Conservation (phyloP, 2,329 filamentous ascomycete genomes). For the Nemania serpens region DNA sequence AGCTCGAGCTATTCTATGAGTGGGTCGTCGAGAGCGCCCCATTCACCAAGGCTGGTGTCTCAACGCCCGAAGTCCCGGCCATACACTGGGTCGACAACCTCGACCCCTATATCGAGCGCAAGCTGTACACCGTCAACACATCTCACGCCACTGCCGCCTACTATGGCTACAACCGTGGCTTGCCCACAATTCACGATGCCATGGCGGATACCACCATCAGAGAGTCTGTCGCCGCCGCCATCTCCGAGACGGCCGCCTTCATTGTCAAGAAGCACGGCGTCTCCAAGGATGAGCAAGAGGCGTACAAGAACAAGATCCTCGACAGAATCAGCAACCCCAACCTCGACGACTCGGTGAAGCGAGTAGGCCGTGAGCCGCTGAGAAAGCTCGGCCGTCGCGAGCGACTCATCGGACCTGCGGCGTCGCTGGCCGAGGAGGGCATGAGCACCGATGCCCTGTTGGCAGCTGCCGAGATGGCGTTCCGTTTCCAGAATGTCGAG, state of each 20-base stretch:
- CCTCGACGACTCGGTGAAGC: conserved; percentile 89
- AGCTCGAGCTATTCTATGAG: conserved; percentile 98
- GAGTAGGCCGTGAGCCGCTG: conserved; percentile 91
- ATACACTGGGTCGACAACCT: conserved; percentile 92
- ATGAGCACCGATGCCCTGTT: conserved; percentile 75
- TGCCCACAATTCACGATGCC: conserved; percentile 87
- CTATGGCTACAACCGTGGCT: conserved; percentile 85
- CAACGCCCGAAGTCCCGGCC: conserved; percentile 60
- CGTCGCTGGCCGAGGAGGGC: conserved; percentile 82
- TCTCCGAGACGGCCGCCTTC: conserved; percentile 83
- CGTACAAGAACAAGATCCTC: conserved; percentile 92
- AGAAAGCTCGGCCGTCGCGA: conserved; percentile 95
- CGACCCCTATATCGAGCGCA: conserved; percentile 96
- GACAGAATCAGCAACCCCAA: conserved; percentile 91
- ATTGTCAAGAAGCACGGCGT: conserved; percentile 90
- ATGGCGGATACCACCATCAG: conserved; percentile 81
- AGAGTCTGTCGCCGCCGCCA: conserved; percentile 75
- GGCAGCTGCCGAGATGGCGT: conserved; percentile 84
- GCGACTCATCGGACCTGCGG: conserved; percentile 90
- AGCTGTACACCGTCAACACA: conserved; percentile 99
- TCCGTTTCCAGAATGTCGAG: conserved; percentile 93
- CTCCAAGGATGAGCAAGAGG: conserved; percentile 71
- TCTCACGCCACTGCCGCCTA: conserved; percentile 95
- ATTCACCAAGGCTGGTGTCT: conserved; percentile 58
- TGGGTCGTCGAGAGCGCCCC: conserved; percentile 94